Evolutionary conservation across 352 stramenopile genomes (phyloP), one percentile per base, ranked within the genome.

Genomic region (Sclerospora graminicola): DNA sequence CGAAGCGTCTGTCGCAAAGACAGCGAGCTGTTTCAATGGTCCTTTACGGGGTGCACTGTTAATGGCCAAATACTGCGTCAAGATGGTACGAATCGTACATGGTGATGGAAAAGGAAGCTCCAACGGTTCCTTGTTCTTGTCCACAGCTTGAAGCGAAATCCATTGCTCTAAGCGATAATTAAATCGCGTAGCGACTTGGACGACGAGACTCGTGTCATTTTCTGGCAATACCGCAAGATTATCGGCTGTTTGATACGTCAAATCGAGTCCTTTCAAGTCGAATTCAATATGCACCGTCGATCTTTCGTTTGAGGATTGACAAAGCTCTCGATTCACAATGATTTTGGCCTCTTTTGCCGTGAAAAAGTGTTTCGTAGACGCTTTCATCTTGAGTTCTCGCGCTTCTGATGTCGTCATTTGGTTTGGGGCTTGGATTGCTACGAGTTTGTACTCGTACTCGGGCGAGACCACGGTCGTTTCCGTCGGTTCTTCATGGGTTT

Each of bases 21-120:
- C 78, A 44, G 82, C 73, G 8, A 97, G 63, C 37, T 91, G 67
- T 49, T 86, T 82, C 18, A 97, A 48, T 11, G 84, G 63, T 0
- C 57, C 67, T 43, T 91, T 89, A 24, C 82, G 69, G n/a, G 94
- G 93, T 16, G 85, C 67, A 18, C 79, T 86, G 54, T 95, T 96
- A 42, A 99, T 80, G 51, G 97, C 91, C 42, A 96, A 66, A 63
- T 98, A 99, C 10, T 74, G 63, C 13, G 73, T 82, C 5, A 99
- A 72, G 39, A 96, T 94, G 35, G 93, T 81, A 4, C 80, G 66
- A 13, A 98, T 63, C 11, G 88, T 96, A 43, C 93, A 96, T 1
- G 96, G 96, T 28, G 90, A 97, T 13, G 95, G 96, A 69, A 98
- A 98, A 5, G 84, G 80, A 20, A 85, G 59, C 21, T 84, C 81